Conservation (phyloP, 768 basidiomycete genomes). For the Leccinum fibrillosum region DNA sequence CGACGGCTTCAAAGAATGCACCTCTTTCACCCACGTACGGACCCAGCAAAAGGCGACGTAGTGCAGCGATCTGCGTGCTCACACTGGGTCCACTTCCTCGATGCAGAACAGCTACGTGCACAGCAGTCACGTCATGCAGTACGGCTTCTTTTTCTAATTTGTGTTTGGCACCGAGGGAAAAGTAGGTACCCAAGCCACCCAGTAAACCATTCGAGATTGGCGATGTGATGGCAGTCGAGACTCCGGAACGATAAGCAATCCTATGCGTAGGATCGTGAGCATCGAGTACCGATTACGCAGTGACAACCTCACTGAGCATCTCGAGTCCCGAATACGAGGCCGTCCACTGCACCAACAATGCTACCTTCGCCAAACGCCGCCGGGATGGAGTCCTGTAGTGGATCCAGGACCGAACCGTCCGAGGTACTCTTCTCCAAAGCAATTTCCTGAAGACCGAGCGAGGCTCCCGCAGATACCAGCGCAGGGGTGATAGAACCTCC, state of each 20-base stretch:
- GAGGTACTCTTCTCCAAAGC: conserved; percentile 57
- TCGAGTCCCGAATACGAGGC: conserved; percentile 51
- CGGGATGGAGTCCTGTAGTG: conserved; percentile 33
- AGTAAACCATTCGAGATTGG: conserved; percentile 57
- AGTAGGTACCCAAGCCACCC: conserved; percentile 58
- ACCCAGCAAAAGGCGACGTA: conserved; percentile 46
- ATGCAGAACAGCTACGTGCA: conserved; percentile 53
- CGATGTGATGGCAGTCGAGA: conserved; percentile 64
- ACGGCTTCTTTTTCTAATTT: conserved; percentile 61
- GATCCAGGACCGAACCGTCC: conserved; percentile 61
- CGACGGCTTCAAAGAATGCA: conserved; percentile 34
- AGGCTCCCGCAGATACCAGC: conserved; percentile 59
- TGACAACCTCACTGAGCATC: conserved; percentile 42
- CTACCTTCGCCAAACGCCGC: conserved; percentile 34
- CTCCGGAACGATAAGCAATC: conserved; percentile 69
- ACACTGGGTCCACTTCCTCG: conserved; percentile 39
- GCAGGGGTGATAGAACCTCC: conserved; percentile 65
- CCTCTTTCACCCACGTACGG: conserved; percentile 26
- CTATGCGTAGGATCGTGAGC: conserved; percentile 34
- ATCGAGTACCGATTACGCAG: background rate
- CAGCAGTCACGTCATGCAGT: conserved; percentile 58
- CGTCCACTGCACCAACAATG: conserved; percentile 62
- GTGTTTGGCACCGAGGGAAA: conserved; percentile 56
- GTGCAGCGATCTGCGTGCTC: conserved; percentile 59
- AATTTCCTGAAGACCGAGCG: conserved; percentile 71